Evolutionary conservation across 345 rosid genomes (phyloP), one percentile per base, ranked within the genome.

Genomic region (Mangifera indica): DNA sequence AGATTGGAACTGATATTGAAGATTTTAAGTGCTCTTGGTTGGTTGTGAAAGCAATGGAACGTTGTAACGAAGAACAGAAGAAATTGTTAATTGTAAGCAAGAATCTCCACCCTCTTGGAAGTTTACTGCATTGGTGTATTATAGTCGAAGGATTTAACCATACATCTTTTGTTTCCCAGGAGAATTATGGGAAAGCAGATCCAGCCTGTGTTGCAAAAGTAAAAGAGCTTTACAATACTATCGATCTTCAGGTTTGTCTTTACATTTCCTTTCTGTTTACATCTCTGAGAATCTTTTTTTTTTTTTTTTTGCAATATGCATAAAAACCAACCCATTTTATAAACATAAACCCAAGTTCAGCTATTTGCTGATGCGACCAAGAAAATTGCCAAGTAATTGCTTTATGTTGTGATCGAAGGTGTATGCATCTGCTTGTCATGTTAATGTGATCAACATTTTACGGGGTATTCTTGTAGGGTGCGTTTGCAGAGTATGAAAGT

Each of bases 1-100:
- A 75, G 78, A 53, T 75, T 37, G 78, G 78, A 75, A 75, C 74
- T 49, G 78, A 75, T 75, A 75, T 75, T 42, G 78, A 68, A 79
- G 86, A 83, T 67, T 81, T 78, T 45, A 83, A 83, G 79, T 81
- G 86, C 67, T 83, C 86, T 34, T 83, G 86, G 84, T 49, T 83
- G 79, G 82, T 74, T 2, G 86, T 83, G 49, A 81, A 76, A 76
- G 86, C 82, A 10, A 7, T 74, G 17, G 78, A 78, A 60, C 51
- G n/a, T 59, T 21, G 74, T 21, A 70, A 78, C 0, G 81, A 78
- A 49, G 78, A 78, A 74, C 81, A 78, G 32, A 70, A 70, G 72
- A 74, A 74, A 60, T 26, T 78, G 57, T 37, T 78, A 25, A 12
- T 63, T 44, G 81, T 78, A 78, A 73, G 66, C 49, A 46, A 20